phyloP scores from a whole-genome alignment of 768 basidiomycete genomes.

The Tulasnella sp. region DNA sequence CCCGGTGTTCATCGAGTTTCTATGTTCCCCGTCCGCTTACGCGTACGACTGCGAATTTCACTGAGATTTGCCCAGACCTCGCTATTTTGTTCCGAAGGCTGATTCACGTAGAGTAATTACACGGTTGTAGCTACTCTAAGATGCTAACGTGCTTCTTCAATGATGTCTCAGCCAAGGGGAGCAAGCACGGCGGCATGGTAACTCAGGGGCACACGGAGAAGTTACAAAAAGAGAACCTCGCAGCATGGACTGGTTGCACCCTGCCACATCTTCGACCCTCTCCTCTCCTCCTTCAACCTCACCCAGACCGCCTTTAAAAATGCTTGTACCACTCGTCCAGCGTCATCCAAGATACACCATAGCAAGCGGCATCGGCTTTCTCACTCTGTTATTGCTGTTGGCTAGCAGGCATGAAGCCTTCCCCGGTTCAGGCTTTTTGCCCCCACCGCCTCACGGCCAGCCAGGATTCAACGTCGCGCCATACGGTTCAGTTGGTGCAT shows the following conservation, averaged over 20 bases:
- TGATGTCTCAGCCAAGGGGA: no score
- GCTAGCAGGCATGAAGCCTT: conserved; percentile 1
- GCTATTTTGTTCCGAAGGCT: no score
- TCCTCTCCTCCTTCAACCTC: neutral
- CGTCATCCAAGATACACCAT: conserved; percentile 25
- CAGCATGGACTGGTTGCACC: conserved; percentile 1
- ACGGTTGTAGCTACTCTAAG: neutral
- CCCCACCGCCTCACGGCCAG: neutral
- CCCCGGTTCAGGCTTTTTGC: conserved; percentile 5
- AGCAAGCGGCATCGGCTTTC: conserved; percentile 18
- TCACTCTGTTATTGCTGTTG: conserved; percentile 22
- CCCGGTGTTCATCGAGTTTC: neutral
- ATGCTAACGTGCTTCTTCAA: neutral
- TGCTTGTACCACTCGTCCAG: neutral
- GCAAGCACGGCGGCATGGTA: neutral
- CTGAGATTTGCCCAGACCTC: no score
- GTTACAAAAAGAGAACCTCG: neutral
- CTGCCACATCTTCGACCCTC: conserved; percentile 13
- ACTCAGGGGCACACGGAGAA: neutral
- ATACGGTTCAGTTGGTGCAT: neutral
- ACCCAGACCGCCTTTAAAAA: neutral
- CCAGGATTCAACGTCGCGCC: neutral
- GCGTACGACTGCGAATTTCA: neutral
- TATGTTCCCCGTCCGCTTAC: neutral
- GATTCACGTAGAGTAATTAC: no score